These are phyloP conservation scores for Trypanosomatidae sp. DNA, from an alignment of 208 protist species.

Conservation along the genomic window DNA sequence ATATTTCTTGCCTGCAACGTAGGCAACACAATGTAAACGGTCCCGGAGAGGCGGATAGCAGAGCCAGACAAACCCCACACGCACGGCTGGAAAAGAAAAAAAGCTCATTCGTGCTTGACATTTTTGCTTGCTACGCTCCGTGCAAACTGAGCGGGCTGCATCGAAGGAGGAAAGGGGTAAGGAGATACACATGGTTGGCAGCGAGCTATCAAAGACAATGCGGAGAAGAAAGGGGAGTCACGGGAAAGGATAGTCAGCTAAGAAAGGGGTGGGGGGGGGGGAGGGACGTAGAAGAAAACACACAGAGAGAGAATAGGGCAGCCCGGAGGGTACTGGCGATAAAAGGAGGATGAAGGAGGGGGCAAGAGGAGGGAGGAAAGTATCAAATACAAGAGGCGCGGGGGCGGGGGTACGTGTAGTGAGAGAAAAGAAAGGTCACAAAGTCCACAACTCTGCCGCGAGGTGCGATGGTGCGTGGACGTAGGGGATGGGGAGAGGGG, in stretches of 20 bases:
- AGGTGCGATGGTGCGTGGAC: neutral
- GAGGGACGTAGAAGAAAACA: neutral
- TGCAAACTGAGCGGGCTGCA: too few relatives aligned
- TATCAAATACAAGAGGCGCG: neutral
- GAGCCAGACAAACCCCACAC: neutral
- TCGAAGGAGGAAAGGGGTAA: neutral
- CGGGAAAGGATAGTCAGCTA: neutral
- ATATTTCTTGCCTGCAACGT: neutral
- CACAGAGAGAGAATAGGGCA: neutral
- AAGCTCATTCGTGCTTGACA: neutral
- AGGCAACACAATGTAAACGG: neutral
- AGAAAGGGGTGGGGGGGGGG: neutral
- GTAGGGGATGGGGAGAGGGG: neutral
- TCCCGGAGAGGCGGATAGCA: neutral
- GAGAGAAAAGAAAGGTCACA: neutral
- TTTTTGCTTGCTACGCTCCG: neutral
- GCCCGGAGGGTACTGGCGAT: neutral
- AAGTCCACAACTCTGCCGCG: neutral
- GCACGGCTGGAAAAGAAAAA: neutral
- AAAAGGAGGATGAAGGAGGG: conserved; percentile 1
- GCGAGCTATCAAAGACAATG: neutral
- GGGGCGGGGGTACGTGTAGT: neutral
- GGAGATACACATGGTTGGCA: neutral
- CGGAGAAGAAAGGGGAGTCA: neutral
- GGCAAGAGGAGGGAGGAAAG: neutral